phyloP scores from a whole-genome alignment of 164 flowering plant species.

The Magnolia kwangsiensis region DNA sequence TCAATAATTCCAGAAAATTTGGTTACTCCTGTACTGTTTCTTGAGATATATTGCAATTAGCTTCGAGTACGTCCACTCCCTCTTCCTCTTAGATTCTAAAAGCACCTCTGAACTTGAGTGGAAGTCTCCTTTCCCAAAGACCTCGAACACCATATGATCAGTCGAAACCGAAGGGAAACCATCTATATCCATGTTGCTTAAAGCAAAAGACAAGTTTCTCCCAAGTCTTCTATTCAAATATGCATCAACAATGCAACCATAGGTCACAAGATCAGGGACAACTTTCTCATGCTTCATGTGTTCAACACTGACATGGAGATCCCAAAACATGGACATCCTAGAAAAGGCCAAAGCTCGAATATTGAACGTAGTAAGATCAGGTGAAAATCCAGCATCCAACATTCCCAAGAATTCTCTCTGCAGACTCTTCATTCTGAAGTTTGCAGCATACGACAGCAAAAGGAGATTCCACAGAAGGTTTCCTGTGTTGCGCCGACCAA shows the following conservation, averaged over 20 bases:
- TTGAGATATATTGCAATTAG: conserved; percentile 50
- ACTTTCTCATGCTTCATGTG: conserved; percentile 73
- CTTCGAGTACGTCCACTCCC: conserved; percentile 57
- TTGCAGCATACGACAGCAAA: conserved; percentile 78
- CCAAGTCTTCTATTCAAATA: conserved; percentile 68
- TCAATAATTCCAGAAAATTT: conserved; percentile 91
- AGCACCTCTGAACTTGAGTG: conserved; percentile 66
- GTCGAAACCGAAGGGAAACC: conserved; percentile 43
- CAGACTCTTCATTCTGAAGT: conserved; percentile 88
- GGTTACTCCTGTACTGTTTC: conserved; percentile 64
- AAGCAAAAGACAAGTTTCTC: conserved; percentile 66
- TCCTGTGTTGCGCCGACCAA: conserved; percentile 62
- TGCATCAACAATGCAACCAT: conserved; percentile 84
- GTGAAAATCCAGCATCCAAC: conserved; percentile 69
- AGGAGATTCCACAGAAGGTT: conserved; percentile 84
- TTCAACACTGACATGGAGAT: conserved; percentile 80
- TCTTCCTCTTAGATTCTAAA: conserved; percentile 47
- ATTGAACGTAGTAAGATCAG: conserved; percentile 83
- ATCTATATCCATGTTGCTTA: conserved; percentile 47
- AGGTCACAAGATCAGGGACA: conserved; percentile 86
- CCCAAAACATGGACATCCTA: conserved; percentile 83
- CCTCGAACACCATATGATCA: conserved; percentile 73
- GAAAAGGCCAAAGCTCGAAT: conserved; percentile 83
- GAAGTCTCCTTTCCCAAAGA: conserved; percentile 85
- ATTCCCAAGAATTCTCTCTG: conserved; percentile 79